phyloP scores from a whole-genome alignment of 1,139 yeast species.

The Hansenula sp. region DNA sequence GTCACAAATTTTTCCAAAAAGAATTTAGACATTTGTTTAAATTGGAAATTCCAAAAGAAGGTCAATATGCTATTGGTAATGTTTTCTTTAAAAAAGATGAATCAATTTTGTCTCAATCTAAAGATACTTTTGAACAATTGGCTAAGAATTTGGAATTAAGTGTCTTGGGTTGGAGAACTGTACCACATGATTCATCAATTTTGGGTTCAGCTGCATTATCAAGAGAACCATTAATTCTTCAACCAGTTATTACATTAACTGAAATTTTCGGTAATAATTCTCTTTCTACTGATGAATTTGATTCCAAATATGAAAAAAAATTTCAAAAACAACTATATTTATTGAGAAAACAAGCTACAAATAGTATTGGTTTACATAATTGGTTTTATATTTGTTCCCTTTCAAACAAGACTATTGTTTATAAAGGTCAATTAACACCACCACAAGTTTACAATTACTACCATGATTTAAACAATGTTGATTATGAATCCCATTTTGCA shows the following conservation, averaged over 20 bases:
- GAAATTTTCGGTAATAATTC: conserved; percentile 43
- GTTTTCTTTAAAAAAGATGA: conserved; percentile 79
- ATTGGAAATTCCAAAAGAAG: conserved; percentile 62
- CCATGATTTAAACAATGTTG: conserved; percentile 87
- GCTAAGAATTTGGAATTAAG: conserved; percentile 73
- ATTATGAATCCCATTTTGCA: conserved; percentile 93
- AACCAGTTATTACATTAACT: conserved; percentile 76
- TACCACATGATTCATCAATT: conserved; percentile 92
- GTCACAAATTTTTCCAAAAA: conserved; percentile 79
- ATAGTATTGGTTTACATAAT: conserved; percentile 87
- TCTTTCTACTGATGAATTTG: conserved; percentile 48
- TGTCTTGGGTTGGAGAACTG: conserved; percentile 92
- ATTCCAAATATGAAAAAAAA: conserved; percentile 48
- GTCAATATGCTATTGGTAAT: conserved; percentile 95
- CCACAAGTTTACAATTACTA: conserved; percentile 93
- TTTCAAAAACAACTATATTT: conserved; percentile 85
- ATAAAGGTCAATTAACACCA: conserved; percentile 97
- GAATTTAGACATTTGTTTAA: conserved; percentile 70
- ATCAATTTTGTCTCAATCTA: conserved; percentile 58
- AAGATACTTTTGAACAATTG: conserved; percentile 71
- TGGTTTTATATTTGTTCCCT: conserved; percentile 98
- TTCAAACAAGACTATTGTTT: conserved; percentile 84
- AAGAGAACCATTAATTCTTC: conserved; percentile 87
- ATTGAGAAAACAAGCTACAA: conserved; percentile 84
- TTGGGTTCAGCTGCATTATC: conserved; percentile 93